Percentiles rank a stretch among this genome's conserved stretches.
Evolutionary conservation across 768 basidiomycete species (phyloP).

Genomic region (Lepiota venenata): DNA sequence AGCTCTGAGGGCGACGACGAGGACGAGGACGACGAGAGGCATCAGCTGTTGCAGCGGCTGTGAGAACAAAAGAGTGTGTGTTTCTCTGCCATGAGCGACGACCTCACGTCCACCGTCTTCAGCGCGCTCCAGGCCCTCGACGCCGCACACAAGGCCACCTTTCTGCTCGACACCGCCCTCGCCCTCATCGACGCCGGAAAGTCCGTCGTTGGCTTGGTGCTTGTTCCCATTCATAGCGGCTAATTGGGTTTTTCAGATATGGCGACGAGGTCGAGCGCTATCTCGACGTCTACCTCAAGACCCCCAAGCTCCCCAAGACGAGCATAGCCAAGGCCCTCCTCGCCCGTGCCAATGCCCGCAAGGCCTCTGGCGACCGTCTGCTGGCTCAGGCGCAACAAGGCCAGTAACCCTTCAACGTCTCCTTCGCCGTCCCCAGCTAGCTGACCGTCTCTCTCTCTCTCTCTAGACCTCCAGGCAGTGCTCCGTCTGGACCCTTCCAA

Average conservation of each 20-base stretch:
- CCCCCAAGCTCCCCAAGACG: conserved; percentile 49
- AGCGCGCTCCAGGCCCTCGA: conserved; percentile 46
- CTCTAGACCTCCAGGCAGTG: conserved; percentile 57
- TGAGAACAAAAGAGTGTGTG: neutral
- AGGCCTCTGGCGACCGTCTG: conserved; percentile 49
- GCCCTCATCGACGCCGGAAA: conserved; percentile 46
- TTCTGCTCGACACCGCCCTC: conserved; percentile 48
- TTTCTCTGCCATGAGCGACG: conserved; percentile 34
- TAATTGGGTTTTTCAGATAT: conserved; percentile 39
- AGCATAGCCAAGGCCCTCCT: conserved; percentile 53
- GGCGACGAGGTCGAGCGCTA: conserved; percentile 63
- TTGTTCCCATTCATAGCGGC: neutral
- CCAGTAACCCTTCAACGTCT: too few species aligned
- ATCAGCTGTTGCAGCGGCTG: neutral
- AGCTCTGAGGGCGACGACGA: neutral
- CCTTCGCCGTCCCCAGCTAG: too few species aligned
- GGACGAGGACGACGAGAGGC: neutral
- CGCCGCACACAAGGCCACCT: conserved; percentile 41
- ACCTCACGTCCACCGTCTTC: conserved; percentile 48
- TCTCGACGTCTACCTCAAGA: conserved; percentile 61
- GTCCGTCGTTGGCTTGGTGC: too few species aligned
- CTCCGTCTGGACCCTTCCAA: conserved; percentile 60
- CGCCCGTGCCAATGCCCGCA: conserved; percentile 58
- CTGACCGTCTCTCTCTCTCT: neutral
- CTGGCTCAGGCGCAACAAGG: conserved; percentile 59